Evolutionary conservation across 1,139 yeast species (phyloP), one percentile per base, ranked within the genome.

Genomic region (Kodamaea suecica): DNA sequence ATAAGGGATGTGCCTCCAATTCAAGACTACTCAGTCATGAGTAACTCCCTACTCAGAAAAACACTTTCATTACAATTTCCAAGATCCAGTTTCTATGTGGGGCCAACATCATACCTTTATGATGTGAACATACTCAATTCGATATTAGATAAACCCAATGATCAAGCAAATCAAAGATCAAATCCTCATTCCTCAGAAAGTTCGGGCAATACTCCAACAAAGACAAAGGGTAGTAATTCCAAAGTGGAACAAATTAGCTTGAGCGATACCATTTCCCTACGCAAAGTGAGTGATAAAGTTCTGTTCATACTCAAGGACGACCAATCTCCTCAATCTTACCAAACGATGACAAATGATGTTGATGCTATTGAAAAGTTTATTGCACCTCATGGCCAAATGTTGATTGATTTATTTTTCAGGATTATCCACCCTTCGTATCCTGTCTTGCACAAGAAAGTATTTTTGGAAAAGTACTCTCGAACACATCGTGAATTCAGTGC

Each of bases 401-500:
- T 84, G 36, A 78, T 84, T 28, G 84, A 83, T 47, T 66, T 83
- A 17, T 84, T 83, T 49, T 84, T 84, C 55, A 66, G 84, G 43
- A 73, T 81, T n/a, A 75, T 84, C 15, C 94, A 84, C 53, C 92
- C 92, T 0, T 77, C 83, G 3, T 81, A 82, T 55, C 94, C 94
- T 1, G 80, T 84, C 12, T 57, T 84, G 37, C 92, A 84, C 53
- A 84, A 83, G 48, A 77, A 79, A 47, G 90, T 84, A 12, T 84
- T 84, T 45, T 55, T 84, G 43, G 92, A 84, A 48, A 84, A 84
- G 53, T 84, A 84, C 50, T 67, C 85, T 1, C 61, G 92, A 39
- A 82, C 92, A 1, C 87, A 82, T 52, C 66, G 87, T 36, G 94
- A 84, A 52, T 76, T 84, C 46, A 78, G 86, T 38, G 88, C 92